Evolutionary conservation across 148 eudicot species (phyloP).

Genomic region (Rhododendron ferrugineum): DNA sequence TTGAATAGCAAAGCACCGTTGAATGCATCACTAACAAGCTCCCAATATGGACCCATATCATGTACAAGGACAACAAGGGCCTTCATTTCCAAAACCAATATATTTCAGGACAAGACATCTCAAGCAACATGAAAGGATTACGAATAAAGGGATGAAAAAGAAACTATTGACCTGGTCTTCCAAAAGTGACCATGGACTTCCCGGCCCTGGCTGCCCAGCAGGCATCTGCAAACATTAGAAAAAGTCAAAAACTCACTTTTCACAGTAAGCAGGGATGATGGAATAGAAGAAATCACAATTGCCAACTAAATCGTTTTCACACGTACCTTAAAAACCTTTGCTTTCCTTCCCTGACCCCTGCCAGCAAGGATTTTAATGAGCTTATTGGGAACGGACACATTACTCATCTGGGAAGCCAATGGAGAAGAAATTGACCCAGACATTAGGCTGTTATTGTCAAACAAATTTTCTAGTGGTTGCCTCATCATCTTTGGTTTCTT

Average conservation of each 20-base stretch:
- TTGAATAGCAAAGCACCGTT: conserved; percentile 81
- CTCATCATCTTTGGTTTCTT: conserved; percentile 65
- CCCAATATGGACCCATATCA: conserved; percentile 99
- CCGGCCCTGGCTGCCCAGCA: conserved; percentile 59
- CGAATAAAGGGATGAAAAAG: background rate
- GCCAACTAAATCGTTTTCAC: background rate
- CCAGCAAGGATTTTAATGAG: conserved; percentile 70
- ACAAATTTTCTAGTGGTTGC: conserved; percentile 58
- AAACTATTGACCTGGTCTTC: conserved; percentile 73
- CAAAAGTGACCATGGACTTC: conserved; percentile 76
- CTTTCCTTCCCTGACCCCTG: conserved; percentile 67
- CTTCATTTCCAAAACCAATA: conserved; percentile 29
- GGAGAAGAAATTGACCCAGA: conserved; percentile 75
- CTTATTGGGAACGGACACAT: conserved; percentile 76
- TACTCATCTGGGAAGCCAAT: conserved; percentile 81
- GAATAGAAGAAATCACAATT: background rate
- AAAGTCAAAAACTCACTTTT: conserved; percentile 14
- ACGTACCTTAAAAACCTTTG: conserved; percentile 67
- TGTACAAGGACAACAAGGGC: conserved; percentile 97
- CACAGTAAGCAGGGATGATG: background rate
- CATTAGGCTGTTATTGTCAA: conserved; percentile 50
- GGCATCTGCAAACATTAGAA: conserved; percentile 44
- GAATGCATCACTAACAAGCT: conserved; percentile 87
- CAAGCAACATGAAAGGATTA: background rate
- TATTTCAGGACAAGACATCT: conserved; percentile 18